Evolutionary conservation across 257 asterid genomes (phyloP).

Genomic region (Knoxia roxburghii): DNA sequence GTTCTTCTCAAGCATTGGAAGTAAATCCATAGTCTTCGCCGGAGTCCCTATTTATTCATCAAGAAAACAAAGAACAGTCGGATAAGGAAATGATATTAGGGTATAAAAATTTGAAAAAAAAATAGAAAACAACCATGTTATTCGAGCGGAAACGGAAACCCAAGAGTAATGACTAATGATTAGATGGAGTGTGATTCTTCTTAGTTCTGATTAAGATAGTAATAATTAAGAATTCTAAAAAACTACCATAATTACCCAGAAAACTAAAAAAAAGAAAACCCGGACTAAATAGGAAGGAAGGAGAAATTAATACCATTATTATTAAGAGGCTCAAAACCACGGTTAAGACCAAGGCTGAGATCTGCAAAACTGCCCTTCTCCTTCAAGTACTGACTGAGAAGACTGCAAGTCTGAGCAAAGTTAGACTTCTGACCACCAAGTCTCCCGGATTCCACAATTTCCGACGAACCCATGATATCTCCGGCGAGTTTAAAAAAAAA

Average conservation of each 20-base stretch:
- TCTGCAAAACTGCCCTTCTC: constrained; percentile 67
- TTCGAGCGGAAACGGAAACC: not conserved
- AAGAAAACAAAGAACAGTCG: not conserved
- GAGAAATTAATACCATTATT: not conserved
- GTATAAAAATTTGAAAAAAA: not conserved
- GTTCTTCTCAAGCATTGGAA: constrained; percentile 35
- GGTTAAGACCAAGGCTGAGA: constrained; percentile 51
- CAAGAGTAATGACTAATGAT: not conserved
- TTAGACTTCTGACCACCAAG: constrained; percentile 45
- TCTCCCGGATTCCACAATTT: constrained; percentile 47
- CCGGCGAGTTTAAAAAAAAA: not conserved
- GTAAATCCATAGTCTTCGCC: constrained; percentile 39
- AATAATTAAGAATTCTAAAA: not conserved
- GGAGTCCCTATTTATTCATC: constrained; percentile 30
- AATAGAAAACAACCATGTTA: not conserved
- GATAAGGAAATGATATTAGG: not conserved
- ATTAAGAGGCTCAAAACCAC: constrained; percentile 35
- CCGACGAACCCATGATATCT: constrained; percentile 33
- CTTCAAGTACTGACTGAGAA: constrained; percentile 66
- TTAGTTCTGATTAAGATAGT: not conserved
- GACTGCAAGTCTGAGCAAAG: constrained; percentile 66
- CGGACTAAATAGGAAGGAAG: not conserved
- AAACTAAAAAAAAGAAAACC: not conserved
- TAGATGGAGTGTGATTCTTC: not conserved
- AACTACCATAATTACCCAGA: not conserved